Percentiles rank a stretch among this genome's conserved stretches.
phyloP scores from a whole-genome alignment of 164 flowering plant genomes.

The Paratinospora sagittata region DNA sequence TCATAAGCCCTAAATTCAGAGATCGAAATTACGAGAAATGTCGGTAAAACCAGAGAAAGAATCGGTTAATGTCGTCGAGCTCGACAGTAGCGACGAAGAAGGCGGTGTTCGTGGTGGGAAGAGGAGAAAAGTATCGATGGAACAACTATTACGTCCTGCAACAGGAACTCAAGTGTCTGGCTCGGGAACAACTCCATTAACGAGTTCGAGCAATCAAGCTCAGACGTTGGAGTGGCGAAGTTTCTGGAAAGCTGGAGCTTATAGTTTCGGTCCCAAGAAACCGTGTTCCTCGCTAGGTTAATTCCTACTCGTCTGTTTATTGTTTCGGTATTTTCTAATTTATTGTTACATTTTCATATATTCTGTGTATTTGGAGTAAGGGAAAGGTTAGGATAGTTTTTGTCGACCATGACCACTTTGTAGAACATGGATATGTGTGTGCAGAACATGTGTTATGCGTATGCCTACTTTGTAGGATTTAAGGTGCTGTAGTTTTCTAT shows the following conservation, averaged over 20 bases:
- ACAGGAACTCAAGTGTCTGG: background rate
- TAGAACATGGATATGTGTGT: too few relatives aligned
- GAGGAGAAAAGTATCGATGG: background rate
- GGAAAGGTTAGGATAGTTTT: background rate
- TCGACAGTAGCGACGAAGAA: slow-evolving; percentile 43
- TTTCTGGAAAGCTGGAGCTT: slow-evolving; percentile 87
- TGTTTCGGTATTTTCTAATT: too few relatives aligned
- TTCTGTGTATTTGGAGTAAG: too few relatives aligned
- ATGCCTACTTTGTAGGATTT: too few relatives aligned
- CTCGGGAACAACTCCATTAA: background rate
- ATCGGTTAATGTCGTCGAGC: slow-evolving; percentile 22
- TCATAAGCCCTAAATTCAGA: slow-evolving; percentile 1
- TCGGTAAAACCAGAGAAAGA: slow-evolving; percentile 10
- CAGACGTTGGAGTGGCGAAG: slow-evolving; percentile 35
- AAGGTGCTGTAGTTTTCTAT: too few relatives aligned
- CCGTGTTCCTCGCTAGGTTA: slow-evolving; percentile 23
- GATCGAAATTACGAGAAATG: slow-evolving; percentile 4
- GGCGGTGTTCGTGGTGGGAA: background rate
- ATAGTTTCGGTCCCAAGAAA: slow-evolving; percentile 24
- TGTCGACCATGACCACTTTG: background rate
- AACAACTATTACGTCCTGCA: background rate
- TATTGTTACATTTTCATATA: too few relatives aligned
- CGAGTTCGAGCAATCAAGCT: slow-evolving; percentile 6
- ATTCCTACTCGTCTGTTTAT: too few relatives aligned
- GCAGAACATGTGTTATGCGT: too few relatives aligned